A percentile compares a stretch with the other conserved stretches of the same genome.
These are phyloP conservation scores for Paramecium primaurelia DNA, from an alignment of 73 alveolate species.

Conservation along the genomic window DNA sequence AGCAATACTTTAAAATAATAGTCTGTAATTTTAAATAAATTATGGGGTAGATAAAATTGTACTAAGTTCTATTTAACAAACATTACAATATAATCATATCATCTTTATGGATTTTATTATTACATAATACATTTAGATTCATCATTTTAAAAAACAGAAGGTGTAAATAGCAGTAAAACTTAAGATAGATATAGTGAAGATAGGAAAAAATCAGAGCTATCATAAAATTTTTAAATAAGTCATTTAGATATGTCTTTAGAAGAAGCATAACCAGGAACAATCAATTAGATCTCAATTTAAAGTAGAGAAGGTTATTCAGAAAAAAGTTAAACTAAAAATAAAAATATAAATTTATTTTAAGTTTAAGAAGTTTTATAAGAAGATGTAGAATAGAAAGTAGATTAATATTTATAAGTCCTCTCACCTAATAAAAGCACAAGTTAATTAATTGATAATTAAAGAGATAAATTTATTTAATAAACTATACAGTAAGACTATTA, in stretches of 20 bases:
- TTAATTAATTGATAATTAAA: background rate
- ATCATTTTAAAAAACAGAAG: background rate
- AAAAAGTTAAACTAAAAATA: background rate
- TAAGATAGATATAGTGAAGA: background rate
- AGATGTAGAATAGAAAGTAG: background rate
- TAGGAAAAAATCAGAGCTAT: background rate
- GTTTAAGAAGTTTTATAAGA: background rate
- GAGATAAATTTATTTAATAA: background rate
- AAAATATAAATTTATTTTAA: background rate
- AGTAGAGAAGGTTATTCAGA: constrained; percentile 6
- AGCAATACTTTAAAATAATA: background rate
- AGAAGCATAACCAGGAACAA: background rate
- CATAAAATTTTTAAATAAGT: background rate
- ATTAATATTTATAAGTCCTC: background rate
- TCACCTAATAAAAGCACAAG: background rate
- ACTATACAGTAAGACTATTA: background rate
- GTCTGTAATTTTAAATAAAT: background rate
- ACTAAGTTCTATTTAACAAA: background rate
- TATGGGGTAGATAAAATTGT: background rate
- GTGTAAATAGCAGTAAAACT: background rate
- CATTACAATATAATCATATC: background rate
- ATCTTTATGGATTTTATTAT: background rate
- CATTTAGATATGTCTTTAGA: background rate
- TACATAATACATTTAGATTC: background rate
- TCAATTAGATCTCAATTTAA: background rate